Evolutionary conservation across 768 basidiomycete genomes (phyloP).

Genomic region (Agrocybe chaxingu): DNA sequence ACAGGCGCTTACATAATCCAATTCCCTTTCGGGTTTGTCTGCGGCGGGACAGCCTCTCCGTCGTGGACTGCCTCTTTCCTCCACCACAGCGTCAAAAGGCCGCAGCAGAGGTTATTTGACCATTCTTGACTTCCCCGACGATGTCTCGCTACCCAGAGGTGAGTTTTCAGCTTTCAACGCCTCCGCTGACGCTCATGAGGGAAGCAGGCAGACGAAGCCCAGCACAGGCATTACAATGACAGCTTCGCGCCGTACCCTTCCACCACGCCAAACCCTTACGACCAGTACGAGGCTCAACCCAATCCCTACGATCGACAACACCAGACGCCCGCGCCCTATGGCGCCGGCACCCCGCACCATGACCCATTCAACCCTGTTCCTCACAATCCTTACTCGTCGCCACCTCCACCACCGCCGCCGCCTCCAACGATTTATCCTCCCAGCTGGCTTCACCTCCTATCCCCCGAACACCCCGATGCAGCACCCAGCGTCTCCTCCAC

Average conservation of each 20-base stretch:
- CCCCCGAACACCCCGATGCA: constrained; percentile 11
- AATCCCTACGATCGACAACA: constrained; percentile 19
- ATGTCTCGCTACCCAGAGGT: constrained; percentile 37
- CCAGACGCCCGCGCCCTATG: constrained; percentile 7
- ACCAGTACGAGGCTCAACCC: constrained; percentile 34
- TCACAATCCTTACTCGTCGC: constrained; percentile 23
- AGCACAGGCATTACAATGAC: constrained; percentile 63
- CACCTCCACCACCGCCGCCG: constrained; percentile 14
- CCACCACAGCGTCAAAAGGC: background rate
- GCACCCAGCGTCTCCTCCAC: constrained; percentile 19
- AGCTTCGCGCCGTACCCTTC: constrained; percentile 52
- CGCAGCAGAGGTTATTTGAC: background rate
- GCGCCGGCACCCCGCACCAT: constrained; percentile 19
- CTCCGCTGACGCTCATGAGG: background rate
- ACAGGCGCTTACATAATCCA: background rate
- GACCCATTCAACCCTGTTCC: constrained; percentile 38
- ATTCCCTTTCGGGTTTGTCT: constrained; percentile 1
- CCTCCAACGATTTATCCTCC: constrained; percentile 24
- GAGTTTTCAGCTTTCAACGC: background rate
- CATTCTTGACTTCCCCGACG: background rate
- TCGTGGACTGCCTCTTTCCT: background rate
- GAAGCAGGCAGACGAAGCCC: constrained; percentile 61
- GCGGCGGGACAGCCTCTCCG: constrained; percentile 3
- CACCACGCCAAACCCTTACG: constrained; percentile 35
- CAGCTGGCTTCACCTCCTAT: constrained; percentile 14